Base-by-base conservation (phyloP, 805 yeast genomes). In the Wickerhamiella domercqiae region DNA sequence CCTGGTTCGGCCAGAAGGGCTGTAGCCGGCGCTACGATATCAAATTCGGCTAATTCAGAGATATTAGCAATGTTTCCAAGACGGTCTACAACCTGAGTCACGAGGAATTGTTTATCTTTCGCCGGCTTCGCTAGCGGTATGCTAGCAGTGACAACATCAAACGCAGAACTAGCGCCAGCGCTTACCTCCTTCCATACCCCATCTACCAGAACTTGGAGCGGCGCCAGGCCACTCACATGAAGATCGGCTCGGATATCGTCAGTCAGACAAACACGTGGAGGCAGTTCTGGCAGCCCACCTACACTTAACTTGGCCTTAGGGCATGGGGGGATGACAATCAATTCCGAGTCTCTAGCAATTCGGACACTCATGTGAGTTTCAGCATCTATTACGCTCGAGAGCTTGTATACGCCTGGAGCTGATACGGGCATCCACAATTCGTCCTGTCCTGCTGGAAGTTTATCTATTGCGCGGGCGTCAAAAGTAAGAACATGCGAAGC, bases 381-480 rank as follows among this genome's bases (percentile, higher is more conserved):
- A 21, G 60, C 57, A 53, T 90, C 98, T 2, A 67, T 52, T 4
- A 86, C 90, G 38, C 70, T 67, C 19, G 59, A 62, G 3, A 90
- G 66, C 40, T 70, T 71, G 56, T 90, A 90, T n/a, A 69, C 62
- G 1, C 98, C 99, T 0, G 90, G 78, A 14, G 67, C 60, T 1
- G 55, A 54, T 5, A 84, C 57, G 1, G 90, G 83, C 6, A 86
- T 47, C 47, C 72, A 77, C 29, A 81, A 43, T 49, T 43, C 42
- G 11, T 39, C 30, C 11, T 28, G 22, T 9, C 37, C 35, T 7
- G 40, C 25, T 2, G 50, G 55, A 30, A 38, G 32, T 15, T 60
- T 65, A 21, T 61, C 60, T 42, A 87, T 59, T 17, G 78, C 77
- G 24, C 63, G 62, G 30, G 64, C 64, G 1, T 81, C 68, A 54